phyloP scores from a whole-genome alignment of 2,329 filamentous ascomycete species.

The Keithomyces neogunnii region DNA sequence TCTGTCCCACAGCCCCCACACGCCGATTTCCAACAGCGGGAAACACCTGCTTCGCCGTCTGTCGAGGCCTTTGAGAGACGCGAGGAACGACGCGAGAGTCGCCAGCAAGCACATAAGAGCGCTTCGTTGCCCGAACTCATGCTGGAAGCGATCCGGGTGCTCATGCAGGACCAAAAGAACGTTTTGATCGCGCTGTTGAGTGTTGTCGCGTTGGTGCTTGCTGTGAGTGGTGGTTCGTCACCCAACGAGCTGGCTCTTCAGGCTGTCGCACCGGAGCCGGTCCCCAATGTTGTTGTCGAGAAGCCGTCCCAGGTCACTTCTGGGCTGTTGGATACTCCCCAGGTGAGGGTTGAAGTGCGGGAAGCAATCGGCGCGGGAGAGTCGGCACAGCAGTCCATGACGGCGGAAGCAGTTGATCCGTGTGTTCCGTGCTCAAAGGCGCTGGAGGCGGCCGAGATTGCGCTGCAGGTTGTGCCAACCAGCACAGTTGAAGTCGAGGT shows the following conservation, averaged over 20 bases:
- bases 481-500: conserved; percentile 3
- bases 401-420: conserved; percentile 11
- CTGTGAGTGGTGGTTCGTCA: conserved; percentile 23
- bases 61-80: conserved; percentile 20
- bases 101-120: conserved; percentile 23
- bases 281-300: background rate
- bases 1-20: conserved; percentile 6
- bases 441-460: conserved; percentile 2
- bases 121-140: conserved; percentile 47
- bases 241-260: conserved; percentile 5
- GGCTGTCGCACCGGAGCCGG: background rate
- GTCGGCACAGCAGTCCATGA: conserved; percentile 3
- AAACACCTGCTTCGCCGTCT: conserved; percentile 13
- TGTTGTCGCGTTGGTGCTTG: conserved; percentile 44
- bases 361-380: background rate
- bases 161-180: conserved; percentile 51
- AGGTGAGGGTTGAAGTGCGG: background rate
- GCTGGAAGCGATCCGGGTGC: conserved; percentile 42
- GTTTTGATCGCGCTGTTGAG: conserved; percentile 47
- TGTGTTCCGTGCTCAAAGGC: conserved; percentile 14
- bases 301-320: background rate
- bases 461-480: background rate
- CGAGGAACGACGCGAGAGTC: conserved; percentile 22
- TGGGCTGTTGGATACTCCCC: background rate
- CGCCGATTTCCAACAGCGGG: conserved; percentile 6